Conservation (phyloP, 139 green algal genomes). For the Picochlorum sp. region DNA sequence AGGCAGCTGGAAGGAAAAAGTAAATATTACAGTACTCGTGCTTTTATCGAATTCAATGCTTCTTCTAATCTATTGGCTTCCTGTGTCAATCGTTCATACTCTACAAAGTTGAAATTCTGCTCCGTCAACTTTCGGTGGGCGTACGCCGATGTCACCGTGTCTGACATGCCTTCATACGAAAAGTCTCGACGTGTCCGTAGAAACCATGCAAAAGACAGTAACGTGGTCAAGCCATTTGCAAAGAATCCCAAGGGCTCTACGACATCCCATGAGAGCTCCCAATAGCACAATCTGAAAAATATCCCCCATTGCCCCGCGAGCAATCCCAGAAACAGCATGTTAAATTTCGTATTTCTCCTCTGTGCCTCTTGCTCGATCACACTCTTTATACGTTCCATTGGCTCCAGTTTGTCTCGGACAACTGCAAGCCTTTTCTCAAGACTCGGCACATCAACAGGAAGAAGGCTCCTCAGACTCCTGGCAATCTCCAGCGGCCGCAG, state of each 20-base stretch:
- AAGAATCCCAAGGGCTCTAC: slow-evolving; percentile 30
- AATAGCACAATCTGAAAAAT: slow-evolving; percentile 39
- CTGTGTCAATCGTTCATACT: slow-evolving; percentile 14
- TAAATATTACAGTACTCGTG: slow-evolving; percentile 1
- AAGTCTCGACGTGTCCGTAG: slow-evolving; percentile 12
- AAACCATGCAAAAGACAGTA: slow-evolving; percentile 17
- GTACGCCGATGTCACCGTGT: slow-evolving; percentile 11
- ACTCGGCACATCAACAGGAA: slow-evolving; percentile 19
- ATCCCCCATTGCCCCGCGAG: slow-evolving; percentile 17
- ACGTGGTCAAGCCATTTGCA: not conserved
- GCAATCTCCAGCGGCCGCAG: slow-evolving; percentile 27
- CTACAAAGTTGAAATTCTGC: slow-evolving; percentile 7
- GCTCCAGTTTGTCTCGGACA: slow-evolving; percentile 15
- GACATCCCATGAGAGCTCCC: slow-evolving; percentile 51
- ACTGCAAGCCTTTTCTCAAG: slow-evolving; percentile 11
- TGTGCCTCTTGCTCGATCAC: not conserved
- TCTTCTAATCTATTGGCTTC: slow-evolving; percentile 7
- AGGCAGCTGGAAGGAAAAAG: not conserved
- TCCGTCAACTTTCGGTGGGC: slow-evolving; percentile 3
- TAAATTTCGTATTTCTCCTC: slow-evolving; percentile 2
- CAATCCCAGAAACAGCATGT: slow-evolving; percentile 14
- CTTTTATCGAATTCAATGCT: slow-evolving; percentile 12
- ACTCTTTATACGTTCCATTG: slow-evolving; percentile 12
- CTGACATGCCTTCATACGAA: slow-evolving; percentile 6
- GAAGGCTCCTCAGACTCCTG: slow-evolving; percentile 12